Evolutionary conservation across 371 early-diverging fungal species (phyloP).

Genomic region (Mortierella sp.): DNA sequence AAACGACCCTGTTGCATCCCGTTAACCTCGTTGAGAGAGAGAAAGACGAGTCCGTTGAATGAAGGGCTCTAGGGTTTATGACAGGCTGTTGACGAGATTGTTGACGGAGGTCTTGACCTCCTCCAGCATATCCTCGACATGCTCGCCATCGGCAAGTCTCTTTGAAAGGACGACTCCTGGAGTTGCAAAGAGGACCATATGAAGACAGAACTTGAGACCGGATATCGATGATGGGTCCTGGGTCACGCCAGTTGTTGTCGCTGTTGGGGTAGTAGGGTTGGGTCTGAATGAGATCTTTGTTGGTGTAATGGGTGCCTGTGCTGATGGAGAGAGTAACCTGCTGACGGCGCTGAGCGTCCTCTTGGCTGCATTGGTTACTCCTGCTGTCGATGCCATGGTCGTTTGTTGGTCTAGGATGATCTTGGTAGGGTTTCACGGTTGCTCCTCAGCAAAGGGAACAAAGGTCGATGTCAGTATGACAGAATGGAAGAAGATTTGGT

Average conservation of each 20-base stretch:
- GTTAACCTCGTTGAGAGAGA: not conserved
- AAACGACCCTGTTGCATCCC: not conserved
- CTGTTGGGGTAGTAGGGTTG: not conserved
- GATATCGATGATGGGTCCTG: slow-evolving; percentile 37
- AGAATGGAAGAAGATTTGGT: not conserved
- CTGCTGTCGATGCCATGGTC: slow-evolving; percentile 13
- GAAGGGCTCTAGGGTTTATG: not conserved
- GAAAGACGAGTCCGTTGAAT: not conserved
- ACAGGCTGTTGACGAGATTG: not conserved
- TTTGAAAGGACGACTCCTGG: slow-evolving; percentile 48
- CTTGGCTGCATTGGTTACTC: slow-evolving; percentile 17
- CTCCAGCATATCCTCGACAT: slow-evolving; percentile 33
- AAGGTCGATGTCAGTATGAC: not conserved
- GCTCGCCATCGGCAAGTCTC: slow-evolving; percentile 48
- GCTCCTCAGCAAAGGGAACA: not conserved
- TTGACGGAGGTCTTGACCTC: slow-evolving; percentile 7
- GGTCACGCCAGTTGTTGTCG: not conserved
- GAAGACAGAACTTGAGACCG: slow-evolving; percentile 51
- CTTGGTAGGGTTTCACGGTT: not conserved
- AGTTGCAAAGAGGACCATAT: slow-evolving; percentile 51
- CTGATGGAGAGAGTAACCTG: slow-evolving; percentile 19
- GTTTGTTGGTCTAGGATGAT: not conserved
- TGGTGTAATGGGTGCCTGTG: not conserved
- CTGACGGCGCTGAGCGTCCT: slow-evolving; percentile 16
- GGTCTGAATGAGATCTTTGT: slow-evolving; percentile 28